Evolutionary conservation across 768 basidiomycete genomes (phyloP), one percentile per base, ranked within the genome.

Genomic region (Ramaria sp.): DNA sequence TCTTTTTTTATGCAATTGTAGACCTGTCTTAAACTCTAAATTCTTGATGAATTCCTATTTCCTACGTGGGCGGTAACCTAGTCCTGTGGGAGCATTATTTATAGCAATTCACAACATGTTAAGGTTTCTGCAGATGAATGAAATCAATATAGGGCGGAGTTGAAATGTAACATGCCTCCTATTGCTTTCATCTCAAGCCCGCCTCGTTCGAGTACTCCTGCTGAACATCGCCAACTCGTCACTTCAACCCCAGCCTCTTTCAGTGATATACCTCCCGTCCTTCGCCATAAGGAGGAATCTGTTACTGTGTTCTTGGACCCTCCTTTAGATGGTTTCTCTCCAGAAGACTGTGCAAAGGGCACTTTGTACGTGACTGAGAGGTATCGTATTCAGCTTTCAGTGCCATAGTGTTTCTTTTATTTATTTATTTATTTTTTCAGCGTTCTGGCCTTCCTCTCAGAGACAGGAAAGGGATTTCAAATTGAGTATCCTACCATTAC

Each of bases 401-500:
- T 20, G 7, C 3, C 5, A 27, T 49, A 34, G 58, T 37, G 50
- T 54, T 18, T 53, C 48, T 56, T 48, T 51, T 8, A 15, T 3
- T 28, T n/a, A n/a, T n/a, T n/a, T n/a, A n/a, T n/a, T n/a, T n/a
- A n/a, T n/a, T 34, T 24, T 43, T 10, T 47, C 56, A 91, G 92
- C 59, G 81, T 77, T 15, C 76, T 96, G 37, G 79, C 79, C 2
- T 95, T 88, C 76, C 78, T 88, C 68, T 81, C 86, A 2, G 62
- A 77, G 10, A 72, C 80, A 0, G 82, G 82, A 15, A 71, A 73
- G 42, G 92, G 90, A 15, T 85, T 97, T 68, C 81, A 87, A 59
- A 78, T 98, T 63, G 74, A 83, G 55, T 98, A 95, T 66, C 91
- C 89, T 9, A 73, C 84, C 5, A 88, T 99, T 63, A 95, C 91